phyloP scores from a whole-genome alignment of 306 rosid genomes.

The Prunus campanulata region DNA sequence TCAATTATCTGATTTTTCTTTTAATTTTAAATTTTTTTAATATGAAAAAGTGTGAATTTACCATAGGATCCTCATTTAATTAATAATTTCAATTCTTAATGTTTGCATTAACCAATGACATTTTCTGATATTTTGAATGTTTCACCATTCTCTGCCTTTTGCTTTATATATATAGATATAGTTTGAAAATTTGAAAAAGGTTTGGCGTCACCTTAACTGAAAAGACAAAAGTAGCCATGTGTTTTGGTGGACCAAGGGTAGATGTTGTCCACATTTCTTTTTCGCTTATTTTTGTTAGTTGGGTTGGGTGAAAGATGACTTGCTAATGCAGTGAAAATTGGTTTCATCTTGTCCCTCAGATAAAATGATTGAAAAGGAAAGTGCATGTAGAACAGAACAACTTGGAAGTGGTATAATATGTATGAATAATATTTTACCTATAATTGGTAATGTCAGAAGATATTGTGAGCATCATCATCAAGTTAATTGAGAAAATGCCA shows the following conservation, averaged over 20 bases:
- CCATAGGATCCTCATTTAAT: too few relatives aligned
- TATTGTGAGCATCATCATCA: constrained; percentile 8
- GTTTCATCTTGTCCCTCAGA: neutral
- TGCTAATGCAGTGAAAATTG: neutral
- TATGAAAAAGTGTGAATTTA: too few relatives aligned
- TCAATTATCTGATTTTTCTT: too few relatives aligned
- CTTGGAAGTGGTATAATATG: neutral
- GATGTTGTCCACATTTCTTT: neutral
- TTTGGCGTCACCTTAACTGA: neutral
- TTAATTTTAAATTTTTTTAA: too few relatives aligned
- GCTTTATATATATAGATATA: too few relatives aligned
- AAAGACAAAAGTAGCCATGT: constrained; percentile 7
- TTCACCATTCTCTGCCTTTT: too few relatives aligned
- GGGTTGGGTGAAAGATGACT: neutral
- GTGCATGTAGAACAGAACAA: neutral
- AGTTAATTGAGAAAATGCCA: neutral
- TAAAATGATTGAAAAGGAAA: neutral
- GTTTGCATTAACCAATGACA: too few relatives aligned
- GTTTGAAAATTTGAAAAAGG: neutral
- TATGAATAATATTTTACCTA: neutral
- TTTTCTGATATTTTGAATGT: too few relatives aligned
- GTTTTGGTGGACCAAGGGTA: constrained; percentile 12
- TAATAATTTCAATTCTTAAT: too few relatives aligned
- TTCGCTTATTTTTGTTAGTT: neutral
- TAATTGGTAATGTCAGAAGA: constrained; percentile 9